Percentiles rank a stretch among this genome's conserved stretches.
Evolutionary conservation across 1,284 basidiomycete species (phyloP).

Genomic region (Wallemia ichthyophaga): DNA sequence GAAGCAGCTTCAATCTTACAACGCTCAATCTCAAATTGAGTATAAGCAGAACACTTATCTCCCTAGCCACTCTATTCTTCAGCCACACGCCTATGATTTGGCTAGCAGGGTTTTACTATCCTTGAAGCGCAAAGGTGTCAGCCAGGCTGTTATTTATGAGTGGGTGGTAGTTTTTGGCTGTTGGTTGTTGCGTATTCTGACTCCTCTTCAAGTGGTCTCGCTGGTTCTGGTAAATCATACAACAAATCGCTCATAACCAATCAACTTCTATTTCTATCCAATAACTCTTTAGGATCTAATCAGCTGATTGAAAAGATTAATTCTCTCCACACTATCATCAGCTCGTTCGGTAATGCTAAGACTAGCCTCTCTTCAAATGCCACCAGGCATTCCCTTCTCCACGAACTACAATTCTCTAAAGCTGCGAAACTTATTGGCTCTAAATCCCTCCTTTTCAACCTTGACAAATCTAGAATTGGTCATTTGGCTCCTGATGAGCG

Average conservation of each 20-base stretch:
- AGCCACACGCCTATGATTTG: conserved; percentile 62
- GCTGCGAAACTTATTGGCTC: conserved; percentile 60
- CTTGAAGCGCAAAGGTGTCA: conserved; percentile 74
- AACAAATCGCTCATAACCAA: conserved; percentile 67
- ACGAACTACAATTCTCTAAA: conserved; percentile 75
- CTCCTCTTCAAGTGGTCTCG: conserved; percentile 50
- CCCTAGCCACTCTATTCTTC: conserved; percentile 22
- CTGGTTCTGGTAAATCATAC: conserved; percentile 77
- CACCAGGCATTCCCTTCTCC: conserved; percentile 51
- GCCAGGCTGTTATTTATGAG: conserved; percentile 63
- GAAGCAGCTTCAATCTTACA: conserved; percentile 48
- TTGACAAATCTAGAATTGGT: conserved; percentile 59
- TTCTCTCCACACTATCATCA: conserved; percentile 77
- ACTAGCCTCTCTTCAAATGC: conserved; percentile 62
- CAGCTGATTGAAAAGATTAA: conserved; percentile 62
- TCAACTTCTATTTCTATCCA: conserved; percentile 52
- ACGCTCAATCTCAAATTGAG: conserved; percentile 47
- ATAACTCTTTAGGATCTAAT: conserved; percentile 73
- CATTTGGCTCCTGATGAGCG: conserved; percentile 47
- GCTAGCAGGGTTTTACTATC: conserved; percentile 82
- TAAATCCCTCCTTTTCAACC: conserved; percentile 88
- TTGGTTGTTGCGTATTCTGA: background rate
- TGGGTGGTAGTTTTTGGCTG: conserved; percentile 21
- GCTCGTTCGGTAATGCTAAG: conserved; percentile 70
- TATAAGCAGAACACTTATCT: conserved; percentile 42